phyloP scores from a whole-genome alignment of 2,329 filamentous ascomycete genomes.

The Ceratocystis albifundus region DNA sequence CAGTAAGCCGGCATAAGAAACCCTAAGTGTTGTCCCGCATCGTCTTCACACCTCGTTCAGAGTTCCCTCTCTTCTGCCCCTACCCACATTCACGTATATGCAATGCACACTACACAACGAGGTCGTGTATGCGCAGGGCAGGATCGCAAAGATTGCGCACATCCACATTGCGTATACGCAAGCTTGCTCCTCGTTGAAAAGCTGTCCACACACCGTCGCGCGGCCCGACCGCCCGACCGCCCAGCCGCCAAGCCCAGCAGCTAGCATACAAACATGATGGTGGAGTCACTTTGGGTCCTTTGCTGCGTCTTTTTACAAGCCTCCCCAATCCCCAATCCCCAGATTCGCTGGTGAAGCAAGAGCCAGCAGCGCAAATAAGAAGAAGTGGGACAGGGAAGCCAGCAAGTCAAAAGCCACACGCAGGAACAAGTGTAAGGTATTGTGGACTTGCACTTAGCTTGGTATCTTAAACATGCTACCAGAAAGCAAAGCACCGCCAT shows the following conservation, averaged over 20 bases:
- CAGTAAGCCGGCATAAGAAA: not conserved
- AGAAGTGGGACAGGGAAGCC: not conserved
- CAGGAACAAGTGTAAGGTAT: not conserved
- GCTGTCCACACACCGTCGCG: not conserved
- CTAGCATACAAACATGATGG: not conserved
- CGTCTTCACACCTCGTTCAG: not conserved
- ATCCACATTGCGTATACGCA: not conserved
- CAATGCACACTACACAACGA: not conserved
- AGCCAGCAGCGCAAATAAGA: not conserved
- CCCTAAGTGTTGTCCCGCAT: not conserved
- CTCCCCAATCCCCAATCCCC: conserved; percentile 2
- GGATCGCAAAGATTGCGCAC: not conserved
- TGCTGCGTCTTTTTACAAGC: conserved; percentile 3
- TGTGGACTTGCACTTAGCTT: not conserved
- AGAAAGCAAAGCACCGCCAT: not conserved
- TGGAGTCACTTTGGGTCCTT: conserved; percentile 11
- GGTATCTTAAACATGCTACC: too few relatives aligned
- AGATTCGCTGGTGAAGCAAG: not conserved
- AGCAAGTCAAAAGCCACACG: too few relatives aligned
- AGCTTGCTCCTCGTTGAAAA: not conserved
- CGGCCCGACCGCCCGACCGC: not conserved
- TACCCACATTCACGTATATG: not conserved
- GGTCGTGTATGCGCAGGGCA: not conserved
- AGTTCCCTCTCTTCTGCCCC: not conserved
- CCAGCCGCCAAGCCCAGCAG: not conserved